Evolutionary conservation across 106 monocot species (phyloP).

Genomic region (Agapanthus africanus): DNA sequence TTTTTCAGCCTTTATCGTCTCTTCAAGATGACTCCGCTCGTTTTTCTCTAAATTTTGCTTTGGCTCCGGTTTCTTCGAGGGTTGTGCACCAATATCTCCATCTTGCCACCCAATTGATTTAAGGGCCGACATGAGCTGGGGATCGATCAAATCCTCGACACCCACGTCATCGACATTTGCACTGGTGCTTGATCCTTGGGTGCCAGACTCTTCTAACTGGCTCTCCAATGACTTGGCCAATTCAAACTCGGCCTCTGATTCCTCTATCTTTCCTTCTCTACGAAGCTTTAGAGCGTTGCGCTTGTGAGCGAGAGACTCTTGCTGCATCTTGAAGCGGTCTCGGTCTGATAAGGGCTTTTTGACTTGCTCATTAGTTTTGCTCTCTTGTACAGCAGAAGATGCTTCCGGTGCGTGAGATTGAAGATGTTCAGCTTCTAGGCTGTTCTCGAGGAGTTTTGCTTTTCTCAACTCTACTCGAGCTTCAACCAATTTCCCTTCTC

Average conservation of each 20-base stretch:
- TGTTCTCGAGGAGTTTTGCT: slow-evolving; percentile 80
- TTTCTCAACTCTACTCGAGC: slow-evolving; percentile 76
- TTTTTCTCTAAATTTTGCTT: slow-evolving; percentile 2
- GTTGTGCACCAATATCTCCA: slow-evolving; percentile 19
- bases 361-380: slow-evolving; percentile 18
- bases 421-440: slow-evolving; percentile 38
- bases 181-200: slow-evolving; percentile 22
- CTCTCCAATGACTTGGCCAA: slow-evolving; percentile 72
- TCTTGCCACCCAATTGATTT: slow-evolving; percentile 74
- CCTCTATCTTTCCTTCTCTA: slow-evolving; percentile 84
- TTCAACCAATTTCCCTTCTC: slow-evolving; percentile 58
- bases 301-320: slow-evolving; percentile 86
- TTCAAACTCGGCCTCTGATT: slow-evolving; percentile 70
- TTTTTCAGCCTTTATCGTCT: slow-evolving; percentile 83
- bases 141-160: slow-evolving; percentile 82
- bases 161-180: slow-evolving; percentile 14
- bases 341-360: slow-evolving; percentile 53
- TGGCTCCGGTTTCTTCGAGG: slow-evolving; percentile 22
- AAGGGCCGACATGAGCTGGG: slow-evolving; percentile 80
- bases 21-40: slow-evolving; percentile 52
- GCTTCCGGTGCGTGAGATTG: too few species aligned
- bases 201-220: slow-evolving; percentile 54
- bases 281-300: slow-evolving; percentile 80
- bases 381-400: slow-evolving; percentile 18
- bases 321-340: slow-evolving; percentile 85